Conservation (phyloP, 2,329 filamentous ascomycete species). For the Colletotrichum spaethianum region DNA sequence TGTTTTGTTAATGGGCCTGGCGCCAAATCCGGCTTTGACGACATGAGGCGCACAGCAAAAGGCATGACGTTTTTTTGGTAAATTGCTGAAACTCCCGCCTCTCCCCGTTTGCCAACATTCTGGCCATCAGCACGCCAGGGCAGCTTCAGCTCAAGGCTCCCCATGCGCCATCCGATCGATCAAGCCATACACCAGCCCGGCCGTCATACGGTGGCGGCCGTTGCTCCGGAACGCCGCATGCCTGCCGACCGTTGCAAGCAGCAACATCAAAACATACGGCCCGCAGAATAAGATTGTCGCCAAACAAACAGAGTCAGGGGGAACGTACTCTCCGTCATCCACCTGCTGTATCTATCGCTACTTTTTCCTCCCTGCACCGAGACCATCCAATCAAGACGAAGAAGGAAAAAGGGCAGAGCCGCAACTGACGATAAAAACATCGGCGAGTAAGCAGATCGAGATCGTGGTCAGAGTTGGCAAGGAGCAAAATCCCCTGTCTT, state of each 20-base stretch:
- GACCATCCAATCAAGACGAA: background rate
- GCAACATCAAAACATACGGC: conserved; percentile 34
- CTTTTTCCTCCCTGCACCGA: conserved; percentile 11
- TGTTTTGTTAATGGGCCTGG: background rate
- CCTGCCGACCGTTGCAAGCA: conserved; percentile 23
- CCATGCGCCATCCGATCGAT: conserved; percentile 26
- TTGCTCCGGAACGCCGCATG: conserved; percentile 37
- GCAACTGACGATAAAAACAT: background rate
- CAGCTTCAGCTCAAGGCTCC: conserved; percentile 6
- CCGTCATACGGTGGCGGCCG: conserved; percentile 31
- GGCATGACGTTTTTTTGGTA: conserved; percentile 27
- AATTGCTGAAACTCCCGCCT: conserved; percentile 26
- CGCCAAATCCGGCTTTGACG: conserved; percentile 4
- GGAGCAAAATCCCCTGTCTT: background rate
- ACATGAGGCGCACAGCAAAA: conserved; percentile 14
- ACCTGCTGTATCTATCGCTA: background rate
- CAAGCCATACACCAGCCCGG: conserved; percentile 22
- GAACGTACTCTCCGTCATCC: conserved; percentile 38
- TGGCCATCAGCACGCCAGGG: conserved; percentile 5
- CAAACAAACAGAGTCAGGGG: conserved; percentile 36
- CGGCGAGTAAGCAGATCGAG: conserved; percentile 22
- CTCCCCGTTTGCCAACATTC: conserved; percentile 14
- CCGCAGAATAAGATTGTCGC: conserved; percentile 32
- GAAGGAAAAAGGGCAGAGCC: conserved; percentile 12
- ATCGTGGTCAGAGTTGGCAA: background rate